These are phyloP conservation scores for Euphrasia arctica DNA, from an alignment of 305 asterid genomes.

Conservation along the genomic window DNA sequence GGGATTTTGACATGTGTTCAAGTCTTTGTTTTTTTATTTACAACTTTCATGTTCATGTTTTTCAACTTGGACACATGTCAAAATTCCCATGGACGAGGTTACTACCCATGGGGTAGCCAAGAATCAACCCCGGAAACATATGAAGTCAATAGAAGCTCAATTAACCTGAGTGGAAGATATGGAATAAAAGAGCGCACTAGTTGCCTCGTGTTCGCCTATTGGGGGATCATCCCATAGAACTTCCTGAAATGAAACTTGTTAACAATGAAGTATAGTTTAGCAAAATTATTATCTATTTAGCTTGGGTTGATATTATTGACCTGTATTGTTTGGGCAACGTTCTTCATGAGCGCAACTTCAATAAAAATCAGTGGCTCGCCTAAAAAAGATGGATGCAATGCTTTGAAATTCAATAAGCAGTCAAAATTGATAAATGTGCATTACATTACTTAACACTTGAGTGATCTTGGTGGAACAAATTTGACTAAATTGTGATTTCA, in stretches of 20 bases:
- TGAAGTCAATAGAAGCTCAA: too few species aligned
- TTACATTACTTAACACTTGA: too few species aligned
- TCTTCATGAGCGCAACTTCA: constrained; percentile 93
- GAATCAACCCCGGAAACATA: too few species aligned
- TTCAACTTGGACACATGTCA: too few species aligned
- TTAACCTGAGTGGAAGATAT: constrained; percentile 92
- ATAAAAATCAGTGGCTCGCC: constrained; percentile 96
- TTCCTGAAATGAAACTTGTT: constrained; percentile 51
- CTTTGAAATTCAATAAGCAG: constrained; percentile 20
- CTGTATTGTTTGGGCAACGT: constrained; percentile 81
- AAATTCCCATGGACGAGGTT: too few species aligned
- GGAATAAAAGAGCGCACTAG: constrained; percentile 90
- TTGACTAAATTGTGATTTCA: too few species aligned
- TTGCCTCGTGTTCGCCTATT: constrained; percentile 74
- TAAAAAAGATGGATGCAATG: constrained; percentile 37
- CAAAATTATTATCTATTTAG: constrained; percentile 13
- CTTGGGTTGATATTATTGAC: constrained; percentile 32
- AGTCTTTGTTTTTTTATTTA: too few species aligned
- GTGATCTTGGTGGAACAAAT: too few species aligned
- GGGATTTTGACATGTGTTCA: too few species aligned
- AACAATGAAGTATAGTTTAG: constrained; percentile 15
- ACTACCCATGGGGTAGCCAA: too few species aligned
- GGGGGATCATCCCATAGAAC: constrained; percentile 97
- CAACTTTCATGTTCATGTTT: too few species aligned
- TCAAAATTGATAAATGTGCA: neutral